These are phyloP conservation scores for Laetiporus sulphureus DNA, from an alignment of 1,284 basidiomycete species.

Conservation along the genomic window DNA sequence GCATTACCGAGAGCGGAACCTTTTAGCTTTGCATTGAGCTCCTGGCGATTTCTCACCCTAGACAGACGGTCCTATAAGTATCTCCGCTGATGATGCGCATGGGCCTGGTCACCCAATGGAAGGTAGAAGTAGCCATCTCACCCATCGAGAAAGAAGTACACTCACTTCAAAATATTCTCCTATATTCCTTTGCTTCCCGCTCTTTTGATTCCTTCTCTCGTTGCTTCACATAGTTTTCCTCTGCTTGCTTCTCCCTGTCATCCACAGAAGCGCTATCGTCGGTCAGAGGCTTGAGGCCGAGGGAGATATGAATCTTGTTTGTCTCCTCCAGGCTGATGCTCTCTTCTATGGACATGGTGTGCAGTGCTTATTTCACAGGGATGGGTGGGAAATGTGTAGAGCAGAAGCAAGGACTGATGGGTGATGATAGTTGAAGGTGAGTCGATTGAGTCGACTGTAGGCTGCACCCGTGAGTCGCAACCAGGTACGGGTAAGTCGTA, in stretches of 20 bases:
- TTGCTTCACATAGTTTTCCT: constrained; percentile 75
- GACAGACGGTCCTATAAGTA: constrained; percentile 41
- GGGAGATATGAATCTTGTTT: constrained; percentile 91
- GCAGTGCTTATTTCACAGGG: no score
- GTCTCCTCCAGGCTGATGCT: constrained; percentile 95
- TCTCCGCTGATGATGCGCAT: constrained; percentile 12
- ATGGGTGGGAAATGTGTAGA: no score
- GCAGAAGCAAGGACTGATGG: no score
- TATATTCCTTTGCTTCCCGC: constrained; percentile 71
- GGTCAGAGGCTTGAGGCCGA: constrained; percentile 91
- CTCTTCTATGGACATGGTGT: constrained; percentile 74
- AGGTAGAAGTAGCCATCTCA: constrained; percentile 46
- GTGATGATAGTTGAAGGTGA: no score
- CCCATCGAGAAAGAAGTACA: constrained; percentile 27
- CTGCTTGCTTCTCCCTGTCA: constrained; percentile 74
- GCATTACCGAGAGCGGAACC: constrained; percentile 86
- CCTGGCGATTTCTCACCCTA: constrained; percentile 87
- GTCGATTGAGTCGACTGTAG: no score
- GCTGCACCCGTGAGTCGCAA: no score
- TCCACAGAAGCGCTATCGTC: constrained; percentile 63
- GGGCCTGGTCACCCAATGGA: constrained; percentile 25
- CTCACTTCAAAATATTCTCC: constrained; percentile 87
- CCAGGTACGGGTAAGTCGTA: no score
- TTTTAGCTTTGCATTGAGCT: constrained; percentile 85
- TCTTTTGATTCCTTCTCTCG: constrained; percentile 67